Percentiles rank a stretch among this genome's conserved stretches.
phyloP scores from a whole-genome alignment of 225 moss, liverwort and hornwort genomes.

The Neckera pumila region DNA sequence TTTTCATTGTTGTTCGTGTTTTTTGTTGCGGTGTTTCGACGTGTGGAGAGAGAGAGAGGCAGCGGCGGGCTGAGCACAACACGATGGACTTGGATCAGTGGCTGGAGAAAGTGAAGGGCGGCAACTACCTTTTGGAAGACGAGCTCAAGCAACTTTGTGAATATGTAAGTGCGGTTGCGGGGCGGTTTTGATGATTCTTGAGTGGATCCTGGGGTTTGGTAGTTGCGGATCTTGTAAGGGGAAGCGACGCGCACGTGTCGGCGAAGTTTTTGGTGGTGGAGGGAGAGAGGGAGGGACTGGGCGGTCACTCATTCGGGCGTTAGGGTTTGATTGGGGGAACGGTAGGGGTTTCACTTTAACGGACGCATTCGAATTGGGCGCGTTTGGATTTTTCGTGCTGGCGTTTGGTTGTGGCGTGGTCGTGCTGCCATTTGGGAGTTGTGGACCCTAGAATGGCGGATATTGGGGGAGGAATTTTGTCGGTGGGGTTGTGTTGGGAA shows the following conservation, averaged over 20 bases:
- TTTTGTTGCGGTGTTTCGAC: background rate
- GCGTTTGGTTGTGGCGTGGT: background rate
- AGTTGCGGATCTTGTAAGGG: background rate
- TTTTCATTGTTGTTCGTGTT: background rate
- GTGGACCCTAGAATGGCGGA: background rate
- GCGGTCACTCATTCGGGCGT: background rate
- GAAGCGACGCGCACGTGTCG: background rate
- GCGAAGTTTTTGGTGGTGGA: background rate
- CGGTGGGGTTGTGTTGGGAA: background rate
- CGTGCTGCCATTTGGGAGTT: background rate
- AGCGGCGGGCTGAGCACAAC: conserved; percentile 16
- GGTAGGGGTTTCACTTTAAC: background rate
- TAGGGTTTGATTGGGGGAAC: background rate
- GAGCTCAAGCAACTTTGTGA: conserved; percentile 98
- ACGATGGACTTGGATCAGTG: conserved; percentile 99
- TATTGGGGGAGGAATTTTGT: background rate
- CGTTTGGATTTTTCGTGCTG: background rate
- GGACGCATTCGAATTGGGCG: background rate
- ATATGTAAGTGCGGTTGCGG: conserved; percentile 48
- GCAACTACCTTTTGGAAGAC: conserved; percentile 85
- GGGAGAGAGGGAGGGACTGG: background rate
- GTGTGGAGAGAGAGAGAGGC: background rate
- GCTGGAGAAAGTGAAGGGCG: conserved; percentile 99
- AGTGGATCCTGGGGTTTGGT: background rate
- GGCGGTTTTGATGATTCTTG: background rate